Evolutionary conservation across 352 stramenopile species (phyloP).

Genomic region (Phytophthora megakarya): DNA sequence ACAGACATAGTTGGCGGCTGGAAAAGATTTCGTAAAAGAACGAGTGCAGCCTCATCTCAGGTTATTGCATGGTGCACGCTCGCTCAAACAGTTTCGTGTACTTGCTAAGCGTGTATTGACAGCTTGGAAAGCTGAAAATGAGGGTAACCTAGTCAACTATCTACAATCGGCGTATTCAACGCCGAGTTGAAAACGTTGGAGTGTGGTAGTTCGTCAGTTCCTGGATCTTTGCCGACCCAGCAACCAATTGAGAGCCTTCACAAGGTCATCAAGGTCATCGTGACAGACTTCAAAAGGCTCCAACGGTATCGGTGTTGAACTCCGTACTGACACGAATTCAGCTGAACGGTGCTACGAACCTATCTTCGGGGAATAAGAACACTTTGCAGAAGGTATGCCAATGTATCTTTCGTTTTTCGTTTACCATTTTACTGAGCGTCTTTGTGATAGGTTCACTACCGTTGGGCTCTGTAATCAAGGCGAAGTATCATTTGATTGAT

Average conservation of each 20-base stretch:
- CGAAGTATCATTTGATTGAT: no score
- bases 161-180: neutral
- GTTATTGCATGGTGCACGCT: neutral
- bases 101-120: constrained; percentile 2
- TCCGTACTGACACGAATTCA: neutral
- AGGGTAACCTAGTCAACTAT: neutral
- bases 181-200: constrained; percentile 11
- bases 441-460: no score
- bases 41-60: neutral
- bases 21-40: constrained; percentile 8
- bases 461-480: no score
- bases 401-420: no score
- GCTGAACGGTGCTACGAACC: neutral
- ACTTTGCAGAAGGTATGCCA: constrained; percentile 19
- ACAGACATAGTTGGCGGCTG: neutral
- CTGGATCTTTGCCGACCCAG: constrained; percentile 2
- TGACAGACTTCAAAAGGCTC: constrained; percentile 9
- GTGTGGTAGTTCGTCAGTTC: constrained; percentile 5
- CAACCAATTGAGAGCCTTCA: constrained; percentile 8
- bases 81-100: constrained; percentile 3
- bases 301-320: neutral
- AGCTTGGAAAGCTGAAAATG: neutral
- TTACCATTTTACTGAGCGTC: no score
- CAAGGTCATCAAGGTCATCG: constrained; percentile 13
- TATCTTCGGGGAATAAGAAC: neutral